Conservation (phyloP, 148 eudicot genomes). For the Vaccinium vitisidaea region DNA sequence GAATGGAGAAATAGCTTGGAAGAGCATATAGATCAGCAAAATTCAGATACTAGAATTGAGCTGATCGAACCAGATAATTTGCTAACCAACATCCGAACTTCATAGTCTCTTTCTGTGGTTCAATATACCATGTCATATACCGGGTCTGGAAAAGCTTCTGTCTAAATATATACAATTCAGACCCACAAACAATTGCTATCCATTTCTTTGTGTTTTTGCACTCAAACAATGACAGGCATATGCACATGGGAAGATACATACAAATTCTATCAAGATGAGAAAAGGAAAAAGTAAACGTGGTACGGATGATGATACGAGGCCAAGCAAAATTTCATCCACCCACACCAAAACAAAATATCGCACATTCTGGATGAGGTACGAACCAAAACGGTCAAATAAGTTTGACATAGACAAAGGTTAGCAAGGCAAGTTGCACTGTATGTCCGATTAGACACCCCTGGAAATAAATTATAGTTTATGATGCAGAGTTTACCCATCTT, state of each 20-base stretch:
- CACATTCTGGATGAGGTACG: not conserved
- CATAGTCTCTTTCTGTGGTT: not conserved
- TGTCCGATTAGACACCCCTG: not conserved
- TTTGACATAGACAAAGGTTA: not conserved
- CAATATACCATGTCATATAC: not conserved
- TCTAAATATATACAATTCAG: not conserved
- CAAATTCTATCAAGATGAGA: not conserved
- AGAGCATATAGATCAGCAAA: not conserved
- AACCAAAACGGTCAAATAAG: not conserved
- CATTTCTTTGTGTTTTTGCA: not conserved
- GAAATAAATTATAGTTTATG: not conserved
- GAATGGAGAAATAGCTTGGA: not conserved
- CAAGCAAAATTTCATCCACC: not conserved
- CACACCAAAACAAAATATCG: not conserved
- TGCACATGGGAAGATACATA: not conserved
- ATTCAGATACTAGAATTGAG: slow-evolving; percentile 13
- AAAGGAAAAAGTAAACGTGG: not conserved
- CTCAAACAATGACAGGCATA: slow-evolving; percentile 2
- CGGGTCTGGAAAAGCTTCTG: not conserved
- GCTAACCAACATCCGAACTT: slow-evolving; percentile 10
- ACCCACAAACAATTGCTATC: not conserved
- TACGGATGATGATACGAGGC: no score
- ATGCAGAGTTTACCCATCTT: not conserved
- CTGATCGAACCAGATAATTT: slow-evolving; percentile 17
- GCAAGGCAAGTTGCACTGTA: not conserved